Evolutionary conservation across 2,329 filamentous ascomycete genomes (phyloP).

Genomic region (Zymoseptoria brevis): DNA sequence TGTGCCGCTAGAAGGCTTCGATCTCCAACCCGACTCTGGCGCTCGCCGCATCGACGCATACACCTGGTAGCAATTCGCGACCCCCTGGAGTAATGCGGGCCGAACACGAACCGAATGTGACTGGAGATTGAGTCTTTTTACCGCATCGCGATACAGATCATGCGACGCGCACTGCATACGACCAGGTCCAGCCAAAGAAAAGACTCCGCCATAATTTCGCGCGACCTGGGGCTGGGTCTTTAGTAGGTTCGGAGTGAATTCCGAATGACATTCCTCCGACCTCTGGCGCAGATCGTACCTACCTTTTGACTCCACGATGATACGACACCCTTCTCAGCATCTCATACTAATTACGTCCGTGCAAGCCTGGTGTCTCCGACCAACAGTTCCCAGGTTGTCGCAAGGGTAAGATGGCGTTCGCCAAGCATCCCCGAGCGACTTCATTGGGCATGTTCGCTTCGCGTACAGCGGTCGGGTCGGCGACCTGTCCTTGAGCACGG

Average conservation of each 20-base stretch:
- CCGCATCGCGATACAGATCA: background rate
- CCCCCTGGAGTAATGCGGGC: background rate
- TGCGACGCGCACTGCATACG: background rate
- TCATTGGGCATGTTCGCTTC: background rate
- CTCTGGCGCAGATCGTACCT: background rate
- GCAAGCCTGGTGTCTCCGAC: background rate
- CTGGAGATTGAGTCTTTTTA: background rate
- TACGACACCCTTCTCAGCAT: background rate
- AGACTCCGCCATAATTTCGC: background rate
- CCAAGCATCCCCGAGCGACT: background rate
- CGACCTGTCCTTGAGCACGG: background rate
- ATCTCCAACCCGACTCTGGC: background rate
- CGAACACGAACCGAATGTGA: background rate
- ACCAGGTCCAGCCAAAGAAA: background rate
- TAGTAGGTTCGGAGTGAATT: background rate
- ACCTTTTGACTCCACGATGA: background rate
- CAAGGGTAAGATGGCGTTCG: background rate
- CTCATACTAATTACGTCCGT: background rate
- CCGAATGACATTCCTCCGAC: background rate
- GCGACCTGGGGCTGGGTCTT: background rate
- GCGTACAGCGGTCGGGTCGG: background rate
- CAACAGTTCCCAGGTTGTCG: background rate
- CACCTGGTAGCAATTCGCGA: background rate
- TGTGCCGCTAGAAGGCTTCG: background rate
- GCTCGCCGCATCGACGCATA: background rate